A percentile compares a stretch with the other conserved stretches of the same genome.
phyloP scores from a whole-genome alignment of 2,329 filamentous ascomycete genomes.

The Paecilomyces niveus region DNA sequence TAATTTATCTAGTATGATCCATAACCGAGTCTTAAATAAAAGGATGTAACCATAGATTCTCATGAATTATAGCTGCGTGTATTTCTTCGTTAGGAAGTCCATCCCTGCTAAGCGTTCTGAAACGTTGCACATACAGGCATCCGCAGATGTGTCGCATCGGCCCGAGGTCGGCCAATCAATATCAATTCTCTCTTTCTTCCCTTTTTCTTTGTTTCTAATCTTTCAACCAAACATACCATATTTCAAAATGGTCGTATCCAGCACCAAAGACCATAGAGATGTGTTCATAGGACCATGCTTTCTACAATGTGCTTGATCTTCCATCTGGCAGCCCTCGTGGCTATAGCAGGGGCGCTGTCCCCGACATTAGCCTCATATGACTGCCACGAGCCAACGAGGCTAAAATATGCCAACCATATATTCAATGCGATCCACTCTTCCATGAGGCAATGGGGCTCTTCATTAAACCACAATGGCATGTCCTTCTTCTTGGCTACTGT shows the following conservation, averaged over 20 bases:
- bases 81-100: background rate
- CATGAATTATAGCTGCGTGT: background rate
- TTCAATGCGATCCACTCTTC: constrained; percentile 69
- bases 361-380: background rate
- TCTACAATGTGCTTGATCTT: background rate
- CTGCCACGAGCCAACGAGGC: background rate
- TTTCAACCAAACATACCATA: background rate
- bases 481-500: constrained; percentile 61
- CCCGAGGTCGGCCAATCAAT: background rate
- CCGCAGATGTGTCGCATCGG: background rate
- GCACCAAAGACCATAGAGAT: background rate
- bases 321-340: background rate
- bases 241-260: background rate
- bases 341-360: background rate
- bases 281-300: background rate
- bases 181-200: background rate
- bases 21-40: background rate
- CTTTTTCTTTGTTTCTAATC: background rate
- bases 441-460: constrained; percentile 67
- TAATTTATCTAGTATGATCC: too few relatives aligned
- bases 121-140: background rate
- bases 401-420: constrained; percentile 53
- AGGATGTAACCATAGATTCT: background rate
- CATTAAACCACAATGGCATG: constrained; percentile 69
- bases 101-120: background rate